Conservation (phyloP, 176 grass and related monocot genomes). For the Rhynchospora tenuis region DNA sequence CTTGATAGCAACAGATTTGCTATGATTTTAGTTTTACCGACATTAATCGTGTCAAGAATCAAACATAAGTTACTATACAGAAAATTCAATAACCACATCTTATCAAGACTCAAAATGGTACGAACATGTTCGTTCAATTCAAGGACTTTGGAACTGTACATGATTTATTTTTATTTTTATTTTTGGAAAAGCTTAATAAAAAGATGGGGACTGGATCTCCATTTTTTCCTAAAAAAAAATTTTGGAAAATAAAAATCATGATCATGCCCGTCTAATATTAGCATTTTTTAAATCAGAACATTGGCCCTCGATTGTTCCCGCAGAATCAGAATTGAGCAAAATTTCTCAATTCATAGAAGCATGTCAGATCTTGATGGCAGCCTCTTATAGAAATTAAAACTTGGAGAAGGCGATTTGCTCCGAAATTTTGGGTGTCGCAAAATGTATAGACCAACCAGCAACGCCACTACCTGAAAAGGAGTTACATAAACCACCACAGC, state of each 20-base stretch:
- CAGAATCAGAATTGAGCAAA: background rate
- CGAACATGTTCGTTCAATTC: no score
- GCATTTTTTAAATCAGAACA: background rate
- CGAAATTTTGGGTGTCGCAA: conserved; percentile 59
- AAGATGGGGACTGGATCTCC: no score
- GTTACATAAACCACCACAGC: conserved; percentile 47
- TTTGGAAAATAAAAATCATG: background rate
- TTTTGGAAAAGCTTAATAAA: no score
- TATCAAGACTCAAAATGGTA: no score
- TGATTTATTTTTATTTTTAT: no score
- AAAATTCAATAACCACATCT: background rate
- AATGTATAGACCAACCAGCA: conserved; percentile 40
- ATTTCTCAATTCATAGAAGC: conserved; percentile 31
- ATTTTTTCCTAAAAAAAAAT: no score
- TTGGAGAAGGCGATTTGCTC: conserved; percentile 52
- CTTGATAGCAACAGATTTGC: no score
- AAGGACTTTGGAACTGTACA: no score
- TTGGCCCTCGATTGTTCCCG: background rate
- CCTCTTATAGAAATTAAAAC: conserved; percentile 63
- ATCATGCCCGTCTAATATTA: background rate
- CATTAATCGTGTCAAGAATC: background rate
- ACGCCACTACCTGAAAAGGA: conserved; percentile 41
- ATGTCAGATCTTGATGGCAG: conserved; percentile 53
- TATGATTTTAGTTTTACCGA: background rate
- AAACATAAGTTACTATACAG: background rate